These are phyloP conservation scores for Coemansia nantahalensis DNA, from an alignment of 192 early-diverging fungal species.

Conservation along the genomic window DNA sequence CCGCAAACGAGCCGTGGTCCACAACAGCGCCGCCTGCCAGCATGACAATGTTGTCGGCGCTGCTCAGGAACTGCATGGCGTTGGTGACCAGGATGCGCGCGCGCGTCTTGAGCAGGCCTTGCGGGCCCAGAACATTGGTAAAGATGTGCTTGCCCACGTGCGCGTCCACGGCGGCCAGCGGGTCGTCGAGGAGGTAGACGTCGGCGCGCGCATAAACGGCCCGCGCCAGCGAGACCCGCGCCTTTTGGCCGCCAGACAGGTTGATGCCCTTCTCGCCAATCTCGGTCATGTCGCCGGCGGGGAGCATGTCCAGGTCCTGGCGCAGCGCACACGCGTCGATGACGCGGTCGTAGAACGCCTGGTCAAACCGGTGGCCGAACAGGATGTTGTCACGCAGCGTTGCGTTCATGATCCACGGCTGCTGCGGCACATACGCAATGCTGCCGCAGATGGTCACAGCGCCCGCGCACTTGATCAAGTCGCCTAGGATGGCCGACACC, in stretches of 20 bases:
- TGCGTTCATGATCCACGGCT: conserved; percentile 69
- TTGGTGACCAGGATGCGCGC: conserved; percentile 63
- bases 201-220: conserved; percentile 65
- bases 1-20: conserved; percentile 54
- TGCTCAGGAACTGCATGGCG: conserved; percentile 54
- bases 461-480: conserved; percentile 51
- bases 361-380: conserved; percentile 60
- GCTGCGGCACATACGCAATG: conserved; percentile 62
- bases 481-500: conserved; percentile 61
- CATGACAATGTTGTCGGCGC: conserved; percentile 50
- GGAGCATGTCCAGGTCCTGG: conserved; percentile 58
- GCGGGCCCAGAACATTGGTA: conserved; percentile 51
- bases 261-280: conserved; percentile 68
- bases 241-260: conserved; percentile 62
- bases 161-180: conserved; percentile 67
- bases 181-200: conserved; percentile 68
- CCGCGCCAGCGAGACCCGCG: conserved; percentile 64
- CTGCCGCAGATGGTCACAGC: conserved; percentile 27
- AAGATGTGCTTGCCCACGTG: conserved; percentile 63
- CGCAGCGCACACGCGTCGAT: conserved; percentile 58
- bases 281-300: conserved; percentile 55
- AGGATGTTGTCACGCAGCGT: conserved; percentile 66
- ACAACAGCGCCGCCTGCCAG: conserved; percentile 49
- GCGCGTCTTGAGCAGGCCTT: conserved; percentile 49
- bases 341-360: conserved; percentile 55